phyloP scores from a whole-genome alignment of 2,329 filamentous ascomycete species.

The Penicillium frequentans region DNA sequence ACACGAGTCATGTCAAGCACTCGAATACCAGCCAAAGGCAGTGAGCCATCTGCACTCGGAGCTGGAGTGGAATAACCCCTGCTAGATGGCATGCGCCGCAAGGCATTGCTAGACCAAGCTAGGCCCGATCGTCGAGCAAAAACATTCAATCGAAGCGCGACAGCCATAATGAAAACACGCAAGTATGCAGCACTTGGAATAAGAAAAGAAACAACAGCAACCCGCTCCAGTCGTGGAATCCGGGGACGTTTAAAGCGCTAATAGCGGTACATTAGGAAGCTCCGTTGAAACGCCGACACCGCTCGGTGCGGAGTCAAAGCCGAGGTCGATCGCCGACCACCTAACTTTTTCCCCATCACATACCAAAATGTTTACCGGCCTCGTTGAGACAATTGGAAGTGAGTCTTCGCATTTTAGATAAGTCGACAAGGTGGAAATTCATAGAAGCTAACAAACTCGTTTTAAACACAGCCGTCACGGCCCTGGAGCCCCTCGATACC shows the following conservation, averaged over 20 bases:
- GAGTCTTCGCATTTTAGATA: slow-evolving; percentile 36
- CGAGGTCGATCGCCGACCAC: slow-evolving; percentile 24
- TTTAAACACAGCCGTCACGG: slow-evolving; percentile 68
- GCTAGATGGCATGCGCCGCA: slow-evolving; percentile 26
- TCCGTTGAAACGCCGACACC: slow-evolving; percentile 28
- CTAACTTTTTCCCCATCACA: slow-evolving; percentile 11
- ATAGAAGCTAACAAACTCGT: slow-evolving; percentile 24
- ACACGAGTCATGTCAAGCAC: slow-evolving; percentile 98
- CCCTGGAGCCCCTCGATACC: slow-evolving; percentile 76
- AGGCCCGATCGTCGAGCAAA: slow-evolving; percentile 24
- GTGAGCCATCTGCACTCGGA: slow-evolving; percentile 43
- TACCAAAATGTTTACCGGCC: slow-evolving; percentile 84
- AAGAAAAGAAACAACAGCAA: neutral
- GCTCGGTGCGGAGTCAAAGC: slow-evolving; percentile 23
- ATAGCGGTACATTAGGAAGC: slow-evolving; percentile 21
- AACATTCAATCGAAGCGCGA: slow-evolving; percentile 24
- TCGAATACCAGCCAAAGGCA: slow-evolving; percentile 80
- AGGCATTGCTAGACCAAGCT: slow-evolving; percentile 19
- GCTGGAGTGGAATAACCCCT: slow-evolving; percentile 44
- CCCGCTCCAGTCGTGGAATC: neutral
- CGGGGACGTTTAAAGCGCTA: slow-evolving; percentile 8
- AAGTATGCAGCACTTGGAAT: neutral
- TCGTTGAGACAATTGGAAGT: slow-evolving; percentile 93
- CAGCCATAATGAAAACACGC: slow-evolving; percentile 20
- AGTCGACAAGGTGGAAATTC: neutral